Evolutionary conservation across 352 stramenopile genomes (phyloP).

Genomic region (Blastocystis sp.): DNA sequence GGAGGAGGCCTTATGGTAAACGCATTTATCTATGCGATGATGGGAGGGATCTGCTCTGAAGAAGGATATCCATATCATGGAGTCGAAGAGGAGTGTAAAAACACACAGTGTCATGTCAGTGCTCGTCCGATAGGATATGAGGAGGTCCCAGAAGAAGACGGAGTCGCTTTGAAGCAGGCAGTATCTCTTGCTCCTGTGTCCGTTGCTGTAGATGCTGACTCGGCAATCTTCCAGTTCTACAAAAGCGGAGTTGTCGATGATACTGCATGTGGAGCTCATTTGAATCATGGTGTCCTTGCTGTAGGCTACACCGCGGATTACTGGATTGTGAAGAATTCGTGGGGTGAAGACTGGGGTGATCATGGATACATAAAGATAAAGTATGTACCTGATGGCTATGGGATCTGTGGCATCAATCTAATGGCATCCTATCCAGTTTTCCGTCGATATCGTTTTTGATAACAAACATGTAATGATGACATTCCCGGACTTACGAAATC

Average conservation of each 20-base stretch:
- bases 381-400: conserved; percentile 74
- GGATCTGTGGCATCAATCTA: conserved; percentile 75
- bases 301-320: conserved; percentile 85
- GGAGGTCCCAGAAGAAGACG: conserved; percentile 76
- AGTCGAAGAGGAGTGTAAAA: conserved; percentile 69
- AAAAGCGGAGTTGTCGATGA: conserved; percentile 79
- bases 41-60: conserved; percentile 83
- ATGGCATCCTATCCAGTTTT: conserved; percentile 64
- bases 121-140: conserved; percentile 79
- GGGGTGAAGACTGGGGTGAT: conserved; percentile 79
- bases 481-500: conserved; percentile 24
- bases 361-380: conserved; percentile 83
- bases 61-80: conserved; percentile 87
- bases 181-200: conserved; percentile 84
- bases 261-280: conserved; percentile 75
- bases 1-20: conserved; percentile 94
- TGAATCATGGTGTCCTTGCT: conserved; percentile 91
- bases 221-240: conserved; percentile 92
- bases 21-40: conserved; percentile 87
- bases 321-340: conserved; percentile 95
- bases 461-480: neutral
- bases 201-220: conserved; percentile 84
- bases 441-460: neutral
- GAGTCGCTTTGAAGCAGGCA: conserved; percentile 76
- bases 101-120: conserved; percentile 63